Base-by-base conservation (phyloP, 306 rosid genomes). In the Notholithocarpus densiflorus region DNA sequence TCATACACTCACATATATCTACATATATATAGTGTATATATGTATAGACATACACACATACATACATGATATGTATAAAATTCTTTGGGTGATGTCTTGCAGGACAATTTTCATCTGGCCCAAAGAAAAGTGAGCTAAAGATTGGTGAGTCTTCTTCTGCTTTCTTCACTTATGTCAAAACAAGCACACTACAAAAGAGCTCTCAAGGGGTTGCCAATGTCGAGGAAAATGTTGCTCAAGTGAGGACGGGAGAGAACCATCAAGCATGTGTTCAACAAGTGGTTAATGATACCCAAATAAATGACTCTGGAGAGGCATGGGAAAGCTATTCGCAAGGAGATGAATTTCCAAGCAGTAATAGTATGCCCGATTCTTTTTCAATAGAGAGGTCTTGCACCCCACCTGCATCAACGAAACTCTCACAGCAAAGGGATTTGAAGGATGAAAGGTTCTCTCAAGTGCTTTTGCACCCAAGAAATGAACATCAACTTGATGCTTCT, bases 71-170 rank as follows among this genome's bases (percentile, higher is more conserved):
- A 40, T 75, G 14, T 53, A 54, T 24, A 31, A 11, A 73, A 75
- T 71, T 70, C 11, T 53, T 62, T 53, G 66, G 68, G 74, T 62
- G 52, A 56, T 40, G 43, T 72, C 56, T 29, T 78, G 86, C 82
- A 91, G 97, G 86, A 34, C 81, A 86, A 57, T 87, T 87, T 81
- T 86, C 87, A 37, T 75, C 84, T 79, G 94, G 92, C 80, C 99
- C 94, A 5, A 91, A 77, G 76, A 93, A 89, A 89, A 96, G 96
- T 75, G 91, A 90, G 80, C 85, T 96, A 64, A 93, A 87, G 92
- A 96, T 96, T 76, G 99, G 99, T 6, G 89, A 92, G 80, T 96
- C 98, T 56, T 96, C 98, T 59, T 96, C 99, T 34, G 98, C 99
- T 81, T 96, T 96, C 84, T 87, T 96, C 73, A 89, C 94, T 9